A percentile compares a stretch with the other conserved stretches of the same genome.
Evolutionary conservation across 1,284 basidiomycete genomes (phyloP).

Genomic region (Marasmius fiardii): DNA sequence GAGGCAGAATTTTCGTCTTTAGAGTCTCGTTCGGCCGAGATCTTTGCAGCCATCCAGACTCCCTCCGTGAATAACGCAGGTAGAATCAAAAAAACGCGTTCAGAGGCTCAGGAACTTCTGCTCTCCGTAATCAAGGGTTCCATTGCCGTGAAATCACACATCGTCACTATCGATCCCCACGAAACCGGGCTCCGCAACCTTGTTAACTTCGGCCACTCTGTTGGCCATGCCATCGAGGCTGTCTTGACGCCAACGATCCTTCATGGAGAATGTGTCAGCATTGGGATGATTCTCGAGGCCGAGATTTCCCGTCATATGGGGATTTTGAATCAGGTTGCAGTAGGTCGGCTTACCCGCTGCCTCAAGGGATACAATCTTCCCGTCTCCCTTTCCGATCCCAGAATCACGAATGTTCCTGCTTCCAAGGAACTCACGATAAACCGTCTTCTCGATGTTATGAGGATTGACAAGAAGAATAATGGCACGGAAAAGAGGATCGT

Average conservation of each 20-base stretch:
- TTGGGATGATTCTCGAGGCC: conserved; percentile 94
- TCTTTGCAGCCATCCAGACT: conserved; percentile 79
- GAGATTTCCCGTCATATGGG: conserved; percentile 89
- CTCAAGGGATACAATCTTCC: conserved; percentile 88
- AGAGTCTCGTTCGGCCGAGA: conserved; percentile 81
- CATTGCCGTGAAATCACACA: conserved; percentile 90
- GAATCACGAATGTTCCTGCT: conserved; percentile 69
- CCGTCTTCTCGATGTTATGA: conserved; percentile 87
- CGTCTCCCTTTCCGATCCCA: conserved; percentile 73
- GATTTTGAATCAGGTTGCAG: conserved; percentile 82
- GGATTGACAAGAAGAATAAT: conserved; percentile 98
- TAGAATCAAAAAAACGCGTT: conserved; percentile 66
- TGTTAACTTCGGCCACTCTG: conserved; percentile 96
- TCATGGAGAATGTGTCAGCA: conserved; percentile 90
- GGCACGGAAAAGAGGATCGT: conserved; percentile 93
- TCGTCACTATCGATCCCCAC: conserved; percentile 92
- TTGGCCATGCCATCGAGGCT: conserved; percentile 95
- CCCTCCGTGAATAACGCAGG: conserved; percentile 61
- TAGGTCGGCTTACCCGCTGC: conserved; percentile 82
- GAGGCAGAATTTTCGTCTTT: conserved; percentile 83
- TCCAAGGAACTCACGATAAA: conserved; percentile 76
- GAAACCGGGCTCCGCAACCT: conserved; percentile 95
- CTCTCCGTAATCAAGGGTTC: conserved; percentile 85
- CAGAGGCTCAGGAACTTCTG: conserved; percentile 73
- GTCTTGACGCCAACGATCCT: conserved; percentile 88